Base-by-base conservation (phyloP, 139 green algal species). In the Coelastrella sp. region DNA sequence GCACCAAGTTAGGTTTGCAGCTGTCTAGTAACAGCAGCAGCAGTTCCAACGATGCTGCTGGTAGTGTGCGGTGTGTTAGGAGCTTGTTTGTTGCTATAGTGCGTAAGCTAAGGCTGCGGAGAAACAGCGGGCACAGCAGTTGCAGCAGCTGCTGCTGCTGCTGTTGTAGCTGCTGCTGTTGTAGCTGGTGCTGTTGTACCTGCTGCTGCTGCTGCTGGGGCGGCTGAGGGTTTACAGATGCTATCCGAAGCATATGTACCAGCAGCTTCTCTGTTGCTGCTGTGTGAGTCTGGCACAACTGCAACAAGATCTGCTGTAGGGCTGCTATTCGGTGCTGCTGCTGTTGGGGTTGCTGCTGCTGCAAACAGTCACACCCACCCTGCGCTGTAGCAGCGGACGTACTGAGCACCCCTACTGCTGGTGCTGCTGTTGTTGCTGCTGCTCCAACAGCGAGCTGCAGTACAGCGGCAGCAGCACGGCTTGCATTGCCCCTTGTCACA, bases 221-320 rank as follows among this genome's bases (percentile, higher is more conserved):
- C 0, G 1, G 1, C 75, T 17, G 23, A 57, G 22, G 2, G 13
- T 47, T 47, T 0, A 20, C 86, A 83, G 17, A 73, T 61, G 73
- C 90, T 56, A 23, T 88, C 73, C 3, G 23, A 2, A 57, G 85
- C 32, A 74, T 83, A 47, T 73, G 92, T 17, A 87, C 60, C 5
- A 92, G 74, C 19, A 92, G 82, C 82, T 90, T 92, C 8, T 93
- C 84, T 78, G 85, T 47, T 23, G 85, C 85, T 74, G 73, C 58
- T 57, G 57, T 56, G 20, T 90, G 85, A n/a, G 56, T 68, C 20
- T 76, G 16, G 22, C 57, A 61, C 11, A 90, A 10, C 19, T 77
- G n/a, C 73, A 76, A 8, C 85, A 90, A 22, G 73, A 90, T 57
- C 57, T 47, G 22, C 85, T 90, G 85, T 58, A 84, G 56, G 10